Evolutionary conservation across 208 protist genomes (phyloP).

Genomic region (Herpetomonas tarakana): DNA sequence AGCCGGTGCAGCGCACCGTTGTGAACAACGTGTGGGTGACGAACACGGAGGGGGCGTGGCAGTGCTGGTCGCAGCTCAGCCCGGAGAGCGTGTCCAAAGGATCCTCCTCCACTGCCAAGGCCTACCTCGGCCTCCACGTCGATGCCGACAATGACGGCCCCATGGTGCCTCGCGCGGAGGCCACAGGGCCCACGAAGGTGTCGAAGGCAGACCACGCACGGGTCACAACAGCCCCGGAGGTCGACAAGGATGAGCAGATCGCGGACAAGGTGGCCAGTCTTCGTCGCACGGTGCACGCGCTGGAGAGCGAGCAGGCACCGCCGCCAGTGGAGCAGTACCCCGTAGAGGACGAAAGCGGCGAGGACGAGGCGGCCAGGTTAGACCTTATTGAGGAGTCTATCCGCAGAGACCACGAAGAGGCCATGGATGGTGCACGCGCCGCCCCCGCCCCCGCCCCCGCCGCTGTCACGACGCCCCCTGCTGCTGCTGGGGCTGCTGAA

Average conservation of each 20-base stretch:
- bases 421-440: slow-evolving; percentile 1
- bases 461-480: too few species aligned
- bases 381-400: slow-evolving; percentile 35
- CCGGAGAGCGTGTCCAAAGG: slow-evolving; percentile 13
- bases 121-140: background rate
- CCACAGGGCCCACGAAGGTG: background rate
- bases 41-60: slow-evolving; percentile 34
- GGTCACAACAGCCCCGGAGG: background rate
- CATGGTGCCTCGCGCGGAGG: too few species aligned
- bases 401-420: slow-evolving; percentile 24
- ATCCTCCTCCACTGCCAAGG: background rate
- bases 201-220: background rate
- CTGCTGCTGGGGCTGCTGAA: too few species aligned
- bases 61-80: slow-evolving; percentile 42
- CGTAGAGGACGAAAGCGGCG: slow-evolving; percentile 3
- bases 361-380: slow-evolving; percentile 19
- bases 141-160: background rate
- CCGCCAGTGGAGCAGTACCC: slow-evolving; percentile 9
- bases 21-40: slow-evolving; percentile 45
- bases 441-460: background rate
- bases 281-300: slow-evolving; percentile 6
- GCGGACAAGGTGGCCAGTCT: slow-evolving; percentile 8
- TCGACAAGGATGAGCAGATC: slow-evolving; percentile 5
- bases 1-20: slow-evolving; percentile 31
- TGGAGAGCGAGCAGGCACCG: slow-evolving; percentile 20